These are phyloP conservation scores for Cryptococcus neoformans DNA, from an alignment of 1,284 basidiomycete species.

Conservation along the genomic window DNA sequence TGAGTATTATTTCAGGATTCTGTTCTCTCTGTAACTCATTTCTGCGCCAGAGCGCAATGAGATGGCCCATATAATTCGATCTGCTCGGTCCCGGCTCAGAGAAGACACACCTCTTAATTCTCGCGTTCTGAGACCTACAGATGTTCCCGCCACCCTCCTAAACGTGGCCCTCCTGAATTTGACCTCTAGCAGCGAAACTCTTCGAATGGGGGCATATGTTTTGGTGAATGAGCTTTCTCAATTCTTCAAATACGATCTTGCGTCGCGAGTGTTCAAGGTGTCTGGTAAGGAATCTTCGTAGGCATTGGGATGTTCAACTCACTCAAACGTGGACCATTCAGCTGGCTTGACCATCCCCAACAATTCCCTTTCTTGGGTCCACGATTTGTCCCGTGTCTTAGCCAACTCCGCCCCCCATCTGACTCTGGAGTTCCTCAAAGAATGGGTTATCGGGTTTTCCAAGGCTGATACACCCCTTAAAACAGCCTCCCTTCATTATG, in stretches of 20 bases:
- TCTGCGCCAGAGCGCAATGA: slow-evolving; percentile 61
- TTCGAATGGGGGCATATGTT: slow-evolving; percentile 73
- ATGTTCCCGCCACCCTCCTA: slow-evolving; percentile 75
- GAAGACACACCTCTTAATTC: slow-evolving; percentile 57
- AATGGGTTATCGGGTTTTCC: slow-evolving; percentile 60
- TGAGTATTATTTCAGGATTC: slow-evolving; percentile 46
- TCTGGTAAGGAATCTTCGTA: slow-evolving; percentile 54
- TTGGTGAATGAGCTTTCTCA: slow-evolving; percentile 72
- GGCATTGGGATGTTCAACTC: background rate
- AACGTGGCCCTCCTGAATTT: slow-evolving; percentile 78
- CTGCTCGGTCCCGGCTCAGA: slow-evolving; percentile 31
- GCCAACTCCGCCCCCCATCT: slow-evolving; percentile 70
- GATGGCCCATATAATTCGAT: slow-evolving; percentile 56
- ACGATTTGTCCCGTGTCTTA: slow-evolving; percentile 66
- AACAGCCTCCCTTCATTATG: slow-evolving; percentile 70
- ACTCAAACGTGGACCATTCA: background rate
- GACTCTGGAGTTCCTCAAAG: slow-evolving; percentile 80
- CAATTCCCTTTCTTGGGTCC: slow-evolving; percentile 63
- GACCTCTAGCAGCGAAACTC: slow-evolving; percentile 65
- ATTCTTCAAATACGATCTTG: slow-evolving; percentile 72
- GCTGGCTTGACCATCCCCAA: slow-evolving; percentile 70
- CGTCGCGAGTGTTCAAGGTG: slow-evolving; percentile 59
- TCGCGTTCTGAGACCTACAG: slow-evolving; percentile 70
- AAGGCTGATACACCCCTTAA: slow-evolving; percentile 63
- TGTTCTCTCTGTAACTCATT: slow-evolving; percentile 45